Evolutionary conservation across 2,329 filamentous ascomycete genomes (phyloP).

Genomic region (Aspergillus clavatus): DNA sequence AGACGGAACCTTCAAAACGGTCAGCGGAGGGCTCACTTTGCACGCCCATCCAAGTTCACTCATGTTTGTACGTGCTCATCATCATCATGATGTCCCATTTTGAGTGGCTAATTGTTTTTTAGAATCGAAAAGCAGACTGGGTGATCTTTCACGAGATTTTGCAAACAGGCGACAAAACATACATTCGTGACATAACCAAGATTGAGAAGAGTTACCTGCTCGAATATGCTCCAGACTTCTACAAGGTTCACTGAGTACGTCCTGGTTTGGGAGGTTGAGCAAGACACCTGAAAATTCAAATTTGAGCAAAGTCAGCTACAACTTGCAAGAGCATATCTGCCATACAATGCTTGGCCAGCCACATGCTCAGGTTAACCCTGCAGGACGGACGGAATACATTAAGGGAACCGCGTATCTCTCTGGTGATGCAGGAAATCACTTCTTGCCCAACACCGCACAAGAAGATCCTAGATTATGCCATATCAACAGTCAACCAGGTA

Average conservation of each 20-base stretch:
- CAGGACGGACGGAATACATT: too few relatives aligned
- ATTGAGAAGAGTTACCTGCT: constrained; percentile 89
- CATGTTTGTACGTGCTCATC: constrained; percentile 64
- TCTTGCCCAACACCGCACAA: too few relatives aligned
- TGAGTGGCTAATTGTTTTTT: constrained; percentile 12
- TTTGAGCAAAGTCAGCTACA: too few relatives aligned
- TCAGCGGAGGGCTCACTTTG: constrained; percentile 71
- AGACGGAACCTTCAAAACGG: constrained; percentile 82
- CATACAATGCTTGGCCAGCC: too few relatives aligned
- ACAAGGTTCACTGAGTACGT: constrained; percentile 50
- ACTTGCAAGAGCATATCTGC: too few relatives aligned
- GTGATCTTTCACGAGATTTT: constrained; percentile 92
- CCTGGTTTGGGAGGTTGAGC: background rate
- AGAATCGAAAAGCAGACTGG: constrained; percentile 92
- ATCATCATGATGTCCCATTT: background rate
- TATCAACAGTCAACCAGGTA: too few relatives aligned
- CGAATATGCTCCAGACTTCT: constrained; percentile 83
- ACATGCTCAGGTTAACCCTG: too few relatives aligned
- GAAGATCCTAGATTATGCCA: too few relatives aligned
- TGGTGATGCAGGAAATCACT: too few relatives aligned
- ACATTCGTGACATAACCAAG: constrained; percentile 86
- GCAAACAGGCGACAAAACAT: constrained; percentile 83
- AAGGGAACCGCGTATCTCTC: too few relatives aligned
- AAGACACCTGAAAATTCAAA: background rate
- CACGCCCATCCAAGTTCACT: constrained; percentile 87